phyloP scores from a whole-genome alignment of 1,284 basidiomycete species.

The Ustilago lituana region DNA sequence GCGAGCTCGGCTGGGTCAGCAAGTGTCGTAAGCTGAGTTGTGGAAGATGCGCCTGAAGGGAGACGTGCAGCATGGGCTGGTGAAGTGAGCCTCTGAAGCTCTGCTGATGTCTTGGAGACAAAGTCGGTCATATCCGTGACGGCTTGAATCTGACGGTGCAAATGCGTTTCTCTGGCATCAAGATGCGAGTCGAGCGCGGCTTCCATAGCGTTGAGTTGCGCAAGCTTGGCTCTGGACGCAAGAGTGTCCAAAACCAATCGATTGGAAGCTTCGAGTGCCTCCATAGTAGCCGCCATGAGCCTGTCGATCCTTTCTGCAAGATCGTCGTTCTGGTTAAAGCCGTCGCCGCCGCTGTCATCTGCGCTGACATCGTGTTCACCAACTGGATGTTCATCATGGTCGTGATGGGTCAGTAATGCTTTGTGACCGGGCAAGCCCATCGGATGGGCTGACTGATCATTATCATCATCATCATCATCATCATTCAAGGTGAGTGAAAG shows the following conservation, averaged over 20 bases:
- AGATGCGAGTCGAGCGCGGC: conserved; percentile 39
- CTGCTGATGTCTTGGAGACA: conserved; percentile 27
- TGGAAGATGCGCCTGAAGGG: conserved; percentile 12
- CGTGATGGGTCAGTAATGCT: not conserved
- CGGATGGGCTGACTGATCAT: too few relatives aligned
- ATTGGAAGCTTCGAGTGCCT: conserved; percentile 43
- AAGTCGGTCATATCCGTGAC: conserved; percentile 41
- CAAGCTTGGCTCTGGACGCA: conserved; percentile 37
- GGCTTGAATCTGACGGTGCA: conserved; percentile 38
- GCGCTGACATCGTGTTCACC: not conserved
- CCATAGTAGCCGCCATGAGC: conserved; percentile 46
- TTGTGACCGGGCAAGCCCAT: not conserved
- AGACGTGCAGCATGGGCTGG: not conserved
- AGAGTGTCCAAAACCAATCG: conserved; percentile 37
- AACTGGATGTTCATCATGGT: not conserved
- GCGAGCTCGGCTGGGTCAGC: conserved; percentile 28
- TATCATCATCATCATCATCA: conserved; percentile 3
- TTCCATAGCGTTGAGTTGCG: conserved; percentile 41
- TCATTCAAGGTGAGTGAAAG: conserved; percentile 25
- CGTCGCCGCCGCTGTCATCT: not conserved
- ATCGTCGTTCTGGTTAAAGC: conserved; percentile 12
- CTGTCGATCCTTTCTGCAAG: conserved; percentile 25
- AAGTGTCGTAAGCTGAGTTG: conserved; percentile 13
- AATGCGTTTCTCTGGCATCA: conserved; percentile 26
- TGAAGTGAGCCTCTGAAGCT: conserved; percentile 24